These are phyloP conservation scores for Viola pubescens DNA, from an alignment of 441 rosid species.

Conservation along the genomic window DNA sequence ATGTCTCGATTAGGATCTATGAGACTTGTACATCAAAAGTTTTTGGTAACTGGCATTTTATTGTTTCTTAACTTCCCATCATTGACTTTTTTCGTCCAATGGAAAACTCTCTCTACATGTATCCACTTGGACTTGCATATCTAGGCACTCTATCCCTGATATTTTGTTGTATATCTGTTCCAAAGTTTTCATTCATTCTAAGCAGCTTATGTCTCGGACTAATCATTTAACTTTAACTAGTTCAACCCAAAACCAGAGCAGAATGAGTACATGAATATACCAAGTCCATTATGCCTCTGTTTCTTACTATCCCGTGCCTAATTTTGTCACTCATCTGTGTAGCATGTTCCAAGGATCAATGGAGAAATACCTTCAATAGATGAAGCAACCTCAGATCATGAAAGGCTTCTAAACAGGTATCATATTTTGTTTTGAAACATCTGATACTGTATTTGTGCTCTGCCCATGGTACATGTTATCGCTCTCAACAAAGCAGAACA, in stretches of 20 bases:
- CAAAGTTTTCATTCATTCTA: no score
- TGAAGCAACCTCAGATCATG: constrained; percentile 38
- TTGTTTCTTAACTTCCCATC: neutral
- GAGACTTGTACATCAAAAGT: neutral
- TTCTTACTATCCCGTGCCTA: constrained; percentile 7
- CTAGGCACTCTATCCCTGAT: neutral
- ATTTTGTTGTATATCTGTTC: neutral
- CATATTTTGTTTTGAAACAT: neutral
- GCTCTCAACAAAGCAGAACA: no score
- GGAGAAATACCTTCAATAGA: constrained; percentile 75
- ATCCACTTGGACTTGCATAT: neutral
- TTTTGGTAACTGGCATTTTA: neutral
- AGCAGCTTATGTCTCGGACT: no score
- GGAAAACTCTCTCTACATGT: no score
- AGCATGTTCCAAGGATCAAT: constrained; percentile 71
- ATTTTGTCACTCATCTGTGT: constrained; percentile 6
- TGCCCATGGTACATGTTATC: no score
- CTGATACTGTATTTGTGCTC: no score
- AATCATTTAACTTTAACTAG: no score
- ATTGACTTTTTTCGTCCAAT: neutral
- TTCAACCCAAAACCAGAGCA: no score
- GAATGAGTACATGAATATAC: neutral
- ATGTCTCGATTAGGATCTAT: neutral
- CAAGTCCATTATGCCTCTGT: neutral
- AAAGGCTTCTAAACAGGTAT: constrained; percentile 30